Base-by-base conservation (phyloP, 2,329 filamentous ascomycete genomes). In the Ascochyta pisi region DNA sequence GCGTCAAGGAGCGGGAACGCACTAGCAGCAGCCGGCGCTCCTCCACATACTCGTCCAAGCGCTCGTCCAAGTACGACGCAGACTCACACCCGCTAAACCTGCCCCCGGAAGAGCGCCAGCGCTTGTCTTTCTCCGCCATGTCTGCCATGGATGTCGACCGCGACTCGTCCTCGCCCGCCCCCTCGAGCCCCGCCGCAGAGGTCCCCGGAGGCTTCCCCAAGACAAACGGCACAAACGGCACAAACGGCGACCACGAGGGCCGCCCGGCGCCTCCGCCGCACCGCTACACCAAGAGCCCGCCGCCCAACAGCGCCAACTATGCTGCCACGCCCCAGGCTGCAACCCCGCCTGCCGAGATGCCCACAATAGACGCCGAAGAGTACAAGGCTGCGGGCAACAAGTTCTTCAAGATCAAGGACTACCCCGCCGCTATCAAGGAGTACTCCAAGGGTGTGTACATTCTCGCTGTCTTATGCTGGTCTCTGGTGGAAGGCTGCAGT, bases 301-400 rank as follows among this genome's bases (percentile, higher is more conserved):
- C 79, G 44, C 76, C 80, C 33, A 76, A 76, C 60, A 74, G 72
- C 10, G 70, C 66, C 35, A 73, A 63, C 43, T 74, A 75, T 40
- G 71, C 76, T 54, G 71, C 76, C 62, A 61, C 76, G 67, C 66
- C 73, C 16, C 68, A 74, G 57, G 70, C 67, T 19, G 68, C 72
- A 22, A 75, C 78, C 4, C 75, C 75, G 52, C 73, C 78, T 12
- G 71, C 70, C 15, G 72, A 76, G 54, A 71, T 75, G 42, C 75
- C 75, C n/a, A 77, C 79, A 38, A 90, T 94, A 50, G 91, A 97
- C 73, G 92, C 94, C 24, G 95, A 99, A 79, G 83, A 87, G 12
- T 96, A 89, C 84, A 99, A 99, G 82, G 86, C 90, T 67, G 86
- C 91, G 2, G 95, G 95, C 56, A 99, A 99, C 81, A 95, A 95